Conservation (phyloP, 2,329 filamentous ascomycete species). For the Hymenoscyphus infarciens region DNA sequence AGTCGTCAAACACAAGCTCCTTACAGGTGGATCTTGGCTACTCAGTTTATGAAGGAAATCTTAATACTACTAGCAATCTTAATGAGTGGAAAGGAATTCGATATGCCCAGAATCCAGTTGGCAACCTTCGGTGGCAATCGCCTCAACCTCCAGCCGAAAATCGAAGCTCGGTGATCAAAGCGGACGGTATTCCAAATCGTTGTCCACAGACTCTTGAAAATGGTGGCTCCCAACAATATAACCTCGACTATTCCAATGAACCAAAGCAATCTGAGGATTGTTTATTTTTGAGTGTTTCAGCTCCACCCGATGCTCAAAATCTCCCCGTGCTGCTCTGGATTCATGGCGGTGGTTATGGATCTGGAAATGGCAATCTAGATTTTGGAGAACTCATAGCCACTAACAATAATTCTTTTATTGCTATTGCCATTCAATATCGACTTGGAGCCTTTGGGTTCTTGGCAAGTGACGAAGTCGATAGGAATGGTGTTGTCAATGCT, state of each 20-base stretch:
- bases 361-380: constrained; percentile 38
- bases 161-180: constrained; percentile 32
- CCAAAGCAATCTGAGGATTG: constrained; percentile 32
- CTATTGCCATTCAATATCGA: constrained; percentile 48
- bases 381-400: constrained; percentile 42
- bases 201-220: constrained; percentile 17
- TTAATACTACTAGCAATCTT: neutral
- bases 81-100: constrained; percentile 34
- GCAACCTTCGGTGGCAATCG: constrained; percentile 41
- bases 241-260: neutral
- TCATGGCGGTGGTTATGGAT: constrained; percentile 46
- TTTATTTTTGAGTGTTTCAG: constrained; percentile 44
- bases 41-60: neutral
- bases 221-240: neutral
- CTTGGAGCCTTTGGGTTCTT: constrained; percentile 40
- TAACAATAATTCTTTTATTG: constrained; percentile 46
- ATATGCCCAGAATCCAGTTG: constrained; percentile 43
- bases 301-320: constrained; percentile 39
- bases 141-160: constrained; percentile 35
- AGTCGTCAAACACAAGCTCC: neutral
- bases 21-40: neutral
- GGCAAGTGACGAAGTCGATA: constrained; percentile 30
- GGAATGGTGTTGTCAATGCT: constrained; percentile 44
- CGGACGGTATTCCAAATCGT: constrained; percentile 16
- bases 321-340: constrained; percentile 47